Evolutionary conservation across 2,329 filamentous ascomycete genomes (phyloP).

Genomic region (Pseudogymnoascus sp.): DNA sequence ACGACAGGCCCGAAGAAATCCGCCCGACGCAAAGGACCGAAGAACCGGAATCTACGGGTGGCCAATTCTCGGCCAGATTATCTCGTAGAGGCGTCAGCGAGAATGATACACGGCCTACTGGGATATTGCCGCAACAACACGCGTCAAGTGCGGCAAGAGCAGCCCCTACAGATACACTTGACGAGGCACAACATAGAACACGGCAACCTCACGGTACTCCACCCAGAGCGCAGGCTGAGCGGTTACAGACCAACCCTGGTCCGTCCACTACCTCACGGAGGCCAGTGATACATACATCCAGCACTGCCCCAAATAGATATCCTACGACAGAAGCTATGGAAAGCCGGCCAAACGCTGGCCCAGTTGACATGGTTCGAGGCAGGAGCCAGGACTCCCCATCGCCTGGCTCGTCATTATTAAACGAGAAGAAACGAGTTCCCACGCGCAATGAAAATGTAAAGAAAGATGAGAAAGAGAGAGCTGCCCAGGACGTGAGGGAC

Average conservation of each 20-base stretch:
- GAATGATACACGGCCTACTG: slow-evolving; percentile 11
- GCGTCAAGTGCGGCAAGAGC: not conserved
- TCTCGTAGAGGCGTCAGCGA: slow-evolving; percentile 16
- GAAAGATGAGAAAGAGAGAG: slow-evolving; percentile 55
- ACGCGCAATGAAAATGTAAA: not conserved
- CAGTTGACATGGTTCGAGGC: slow-evolving; percentile 11
- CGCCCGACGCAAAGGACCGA: slow-evolving; percentile 13
- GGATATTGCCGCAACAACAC: not conserved
- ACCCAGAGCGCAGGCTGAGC: slow-evolving; percentile 13
- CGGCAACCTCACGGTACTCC: slow-evolving; percentile 20
- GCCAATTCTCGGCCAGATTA: slow-evolving; percentile 22
- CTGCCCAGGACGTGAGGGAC: slow-evolving; percentile 79
- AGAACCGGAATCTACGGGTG: slow-evolving; percentile 17
- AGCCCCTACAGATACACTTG: slow-evolving; percentile 11
- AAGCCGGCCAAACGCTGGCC: slow-evolving; percentile 22
- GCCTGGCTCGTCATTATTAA: slow-evolving; percentile 30
- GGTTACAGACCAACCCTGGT: not conserved
- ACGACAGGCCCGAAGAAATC: slow-evolving; percentile 49
- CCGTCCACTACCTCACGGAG: slow-evolving; percentile 11
- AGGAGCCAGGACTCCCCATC: slow-evolving; percentile 30
- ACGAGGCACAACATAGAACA: slow-evolving; percentile 13
- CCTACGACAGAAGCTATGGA: slow-evolving; percentile 27
- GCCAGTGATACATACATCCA: slow-evolving; percentile 34
- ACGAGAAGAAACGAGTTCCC: slow-evolving; percentile 30
- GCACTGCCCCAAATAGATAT: slow-evolving; percentile 41